These are phyloP conservation scores for Tolypocladium nubicola DNA, from an alignment of 2,329 filamentous ascomycete species.

Conservation along the genomic window DNA sequence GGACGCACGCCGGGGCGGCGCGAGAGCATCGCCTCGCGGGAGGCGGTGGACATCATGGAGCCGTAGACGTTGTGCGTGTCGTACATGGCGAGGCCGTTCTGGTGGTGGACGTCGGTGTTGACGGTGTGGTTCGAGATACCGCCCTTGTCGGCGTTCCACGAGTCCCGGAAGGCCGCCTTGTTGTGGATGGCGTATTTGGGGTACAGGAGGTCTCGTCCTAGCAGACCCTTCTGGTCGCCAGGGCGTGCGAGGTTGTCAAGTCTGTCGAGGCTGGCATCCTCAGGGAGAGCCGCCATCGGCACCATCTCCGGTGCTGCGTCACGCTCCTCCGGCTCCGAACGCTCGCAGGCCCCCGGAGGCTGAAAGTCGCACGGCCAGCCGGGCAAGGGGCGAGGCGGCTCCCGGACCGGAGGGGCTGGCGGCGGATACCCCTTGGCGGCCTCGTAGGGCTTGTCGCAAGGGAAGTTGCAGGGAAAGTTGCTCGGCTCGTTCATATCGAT, in stretches of 20 bases:
- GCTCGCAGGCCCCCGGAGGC: constrained; percentile 11
- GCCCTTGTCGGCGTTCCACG: constrained; percentile 44
- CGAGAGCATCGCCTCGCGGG: constrained; percentile 57
- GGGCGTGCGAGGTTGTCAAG: constrained; percentile 25
- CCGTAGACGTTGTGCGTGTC: constrained; percentile 77
- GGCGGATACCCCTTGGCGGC: constrained; percentile 41
- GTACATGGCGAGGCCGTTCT: constrained; percentile 64
- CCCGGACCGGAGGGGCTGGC: constrained; percentile 48
- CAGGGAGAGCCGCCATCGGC: neutral
- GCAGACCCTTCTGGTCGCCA: constrained; percentile 27
- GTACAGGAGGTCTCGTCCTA: constrained; percentile 54
- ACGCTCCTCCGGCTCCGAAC: neutral
- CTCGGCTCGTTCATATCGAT: constrained; percentile 54
- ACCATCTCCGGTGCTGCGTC: neutral
- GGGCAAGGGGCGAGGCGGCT: constrained; percentile 52
- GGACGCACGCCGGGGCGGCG: constrained; percentile 61
- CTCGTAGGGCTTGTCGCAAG: constrained; percentile 15
- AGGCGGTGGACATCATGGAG: constrained; percentile 65
- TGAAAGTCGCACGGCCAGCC: constrained; percentile 46
- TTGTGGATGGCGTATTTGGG: constrained; percentile 72
- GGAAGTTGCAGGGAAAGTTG: constrained; percentile 20
- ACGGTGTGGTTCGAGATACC: constrained; percentile 51
- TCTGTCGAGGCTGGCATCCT: neutral
- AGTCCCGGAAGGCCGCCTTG: constrained; percentile 39
- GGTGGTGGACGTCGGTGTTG: constrained; percentile 67